Evolutionary conservation across 768 basidiomycete species (phyloP), one percentile per base, ranked within the genome.

Genomic region (Rhizopogon rudus): DNA sequence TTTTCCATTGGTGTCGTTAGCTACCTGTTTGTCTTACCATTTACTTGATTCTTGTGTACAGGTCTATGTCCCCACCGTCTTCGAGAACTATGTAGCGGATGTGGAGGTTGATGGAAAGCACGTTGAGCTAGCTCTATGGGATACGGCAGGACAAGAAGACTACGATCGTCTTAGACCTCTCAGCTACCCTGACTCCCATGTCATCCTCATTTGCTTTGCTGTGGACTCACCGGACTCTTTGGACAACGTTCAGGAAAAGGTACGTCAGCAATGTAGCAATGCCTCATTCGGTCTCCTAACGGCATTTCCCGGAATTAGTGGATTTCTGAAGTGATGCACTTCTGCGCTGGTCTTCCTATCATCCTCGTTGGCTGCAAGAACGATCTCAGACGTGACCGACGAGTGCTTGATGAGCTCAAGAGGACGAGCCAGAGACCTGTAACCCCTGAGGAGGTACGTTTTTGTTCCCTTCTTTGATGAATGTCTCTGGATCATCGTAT

Each of bases 181-280:
- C 69, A 92, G 89, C 65, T 99, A 99, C 76, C 96, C 96, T 54
- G 96, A 98, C 77, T 95, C 93, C n/a, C 95, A 99, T 71, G 95
- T 99, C 73, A 98, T 99, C 77, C 84, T 98, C 63, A 97, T 99
- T 75, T 98, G 96, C 73, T 99, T 97, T 73, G 94, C 97, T 42
- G 86, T 98, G 63, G 97, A 99, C 79, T 93, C 91, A 51, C 95
- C 95, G 35, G 95, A 98, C 72, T 98, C 95, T 48, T 80, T 99
- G 61, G 97, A 97, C 76, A 99, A 99, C 84, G 97, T 99, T 31
- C 94, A 98, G 80, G 97, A 99, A 80, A 98, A 98, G 91, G 97
- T 91, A 41, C 57, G 84, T 78, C 35, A 42, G 40, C 29, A 43
- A 22, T 54, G 33, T n/a, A 37, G 43, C 43, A 45, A 54, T 31